Percentiles rank a stretch among this genome's conserved stretches.
phyloP scores from a whole-genome alignment of 352 stramenopile genomes.

The Pythium brachiatum region DNA sequence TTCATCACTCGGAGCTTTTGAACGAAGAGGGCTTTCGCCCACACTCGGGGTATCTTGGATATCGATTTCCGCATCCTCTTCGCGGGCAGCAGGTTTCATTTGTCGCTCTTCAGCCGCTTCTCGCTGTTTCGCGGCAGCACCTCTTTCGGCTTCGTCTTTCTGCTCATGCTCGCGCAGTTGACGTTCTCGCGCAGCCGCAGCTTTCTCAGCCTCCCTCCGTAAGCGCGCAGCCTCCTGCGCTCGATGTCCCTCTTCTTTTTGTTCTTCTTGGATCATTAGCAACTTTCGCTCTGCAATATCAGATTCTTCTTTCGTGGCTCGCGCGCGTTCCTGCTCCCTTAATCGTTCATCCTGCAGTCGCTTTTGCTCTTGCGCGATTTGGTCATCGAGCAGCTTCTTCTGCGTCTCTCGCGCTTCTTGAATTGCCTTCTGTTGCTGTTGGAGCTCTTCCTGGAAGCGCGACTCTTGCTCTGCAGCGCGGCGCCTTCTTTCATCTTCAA shows the following conservation, averaged over 20 bases:
- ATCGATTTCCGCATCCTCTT: background rate
- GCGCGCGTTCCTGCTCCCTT: conserved; percentile 24
- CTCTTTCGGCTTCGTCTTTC: background rate
- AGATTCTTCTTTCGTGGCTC: conserved; percentile 19
- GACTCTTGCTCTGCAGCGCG: conserved; percentile 33
- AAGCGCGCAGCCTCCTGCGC: conserved; percentile 13
- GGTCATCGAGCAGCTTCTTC: conserved; percentile 25
- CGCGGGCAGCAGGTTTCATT: background rate
- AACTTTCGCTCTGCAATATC: conserved; percentile 19
- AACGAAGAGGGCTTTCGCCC: background rate
- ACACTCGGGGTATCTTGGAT: background rate
- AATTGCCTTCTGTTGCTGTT: conserved; percentile 31
- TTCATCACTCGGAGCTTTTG: too few species aligned
- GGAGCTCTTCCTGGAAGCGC: conserved; percentile 32
- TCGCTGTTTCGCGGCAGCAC: background rate
- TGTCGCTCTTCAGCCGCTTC: background rate
- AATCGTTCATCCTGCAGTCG: conserved; percentile 15
- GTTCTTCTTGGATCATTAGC: conserved; percentile 27
- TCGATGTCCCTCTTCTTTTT: conserved; percentile 21
- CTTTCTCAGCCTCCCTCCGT: conserved; percentile 10
- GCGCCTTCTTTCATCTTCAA: conserved; percentile 26
- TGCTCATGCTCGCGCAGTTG: background rate
- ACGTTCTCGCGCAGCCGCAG: background rate
- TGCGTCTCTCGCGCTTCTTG: conserved; percentile 35
- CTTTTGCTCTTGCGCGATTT: conserved; percentile 22